Evolutionary conservation across 2,329 filamentous ascomycete genomes (phyloP), one percentile per base, ranked within the genome.

Genomic region (Epichloe elymi): DNA sequence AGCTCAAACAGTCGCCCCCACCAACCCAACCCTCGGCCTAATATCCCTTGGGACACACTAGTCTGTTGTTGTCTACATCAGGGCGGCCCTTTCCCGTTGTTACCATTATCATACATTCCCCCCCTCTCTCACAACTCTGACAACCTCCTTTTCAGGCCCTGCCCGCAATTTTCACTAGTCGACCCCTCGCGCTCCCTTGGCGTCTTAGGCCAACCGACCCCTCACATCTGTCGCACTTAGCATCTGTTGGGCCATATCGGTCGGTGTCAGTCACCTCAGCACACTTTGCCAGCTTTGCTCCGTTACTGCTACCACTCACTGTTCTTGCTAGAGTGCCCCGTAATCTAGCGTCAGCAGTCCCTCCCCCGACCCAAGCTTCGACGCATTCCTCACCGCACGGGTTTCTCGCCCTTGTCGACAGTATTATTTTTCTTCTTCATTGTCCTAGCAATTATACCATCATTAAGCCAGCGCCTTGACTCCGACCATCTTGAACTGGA

Each of bases 401-500:
- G 5, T 15, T 38, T n/a, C n/a, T n/a, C 20, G 36, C 35, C 26
- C 46, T 42, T 42, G 46, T 14, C 46, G 46, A 41, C 38, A 7
- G 39, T 15, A 6, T 40, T 37, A 17, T 23, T 19, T 12, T n/a
- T 44, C 44, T 19, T 36, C 26, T 35, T 44, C 33, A 17, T n/a
- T 35, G 15, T 17, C 30, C 23, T 20, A 6, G 17, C 23, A 19
- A 14, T 41, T 36, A 15, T 37, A n/a, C 26, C 19, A 19, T 33
- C 40, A 26, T 30, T 12, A 26, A 43, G 43, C 35, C 20, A 53
- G 56, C 63, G 61, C 66, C 66, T 70, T 70, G 70, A 59, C 69
- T 74, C 69, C 67, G 70, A 65, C 70, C 64, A 62, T 71, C 67
- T 69, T 59, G 14, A 60, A 58, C 54, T 61, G 65, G 68, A 70